Base-by-base conservation (phyloP, 257 asterid genomes). In the Rhazya stricta region DNA sequence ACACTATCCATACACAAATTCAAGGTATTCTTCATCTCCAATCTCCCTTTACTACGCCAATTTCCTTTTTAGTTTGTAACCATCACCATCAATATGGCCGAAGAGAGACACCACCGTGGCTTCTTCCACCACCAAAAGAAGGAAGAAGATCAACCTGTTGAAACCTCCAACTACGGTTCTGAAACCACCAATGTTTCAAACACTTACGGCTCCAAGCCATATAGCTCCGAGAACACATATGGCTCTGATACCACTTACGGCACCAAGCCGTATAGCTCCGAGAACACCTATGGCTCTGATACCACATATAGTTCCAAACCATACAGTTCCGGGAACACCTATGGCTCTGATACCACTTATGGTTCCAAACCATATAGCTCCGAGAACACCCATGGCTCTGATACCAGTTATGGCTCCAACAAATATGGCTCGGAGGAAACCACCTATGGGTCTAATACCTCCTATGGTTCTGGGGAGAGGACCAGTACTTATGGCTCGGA, bases 81-180 rank as follows among this genome's bases (percentile, higher is more conserved):
- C 32, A 41, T 39, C 19, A 50, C 29, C 32, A 56, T 29, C 34
- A 56, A 10, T 58, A 81, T 83, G 90, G 82, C 84, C 5, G 84
- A 84, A 74, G 87, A 79, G 74, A 79, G 81, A 67, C 79, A 85
- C 32, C 86, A 82, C 81, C 82, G 72, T 78, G 75, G 34, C 71
- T 76, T 80, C 78, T 82, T 79, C 88, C 85, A 81, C 89, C 90
- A 82, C 85, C 83, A 81, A 74, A 83, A 85, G 82, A 82, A 84
- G 67, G 92, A 77, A 34, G 85, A 57, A 27, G 66, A 60, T 3
- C 23, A n/a, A 56, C 63, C 67, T 3, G 76, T 39, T 51, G 68
- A 45, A 11, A 82, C 80, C 15, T 73, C 77, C 70, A 18, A n/a
- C n/a, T 34, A 65, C 15, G 70, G 70, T 25, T 65, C 70, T 65